A percentile compares a stretch with the other conserved stretches of the same genome.
Conservation (phyloP, 306 rosid species). For the Corylus americana region DNA sequence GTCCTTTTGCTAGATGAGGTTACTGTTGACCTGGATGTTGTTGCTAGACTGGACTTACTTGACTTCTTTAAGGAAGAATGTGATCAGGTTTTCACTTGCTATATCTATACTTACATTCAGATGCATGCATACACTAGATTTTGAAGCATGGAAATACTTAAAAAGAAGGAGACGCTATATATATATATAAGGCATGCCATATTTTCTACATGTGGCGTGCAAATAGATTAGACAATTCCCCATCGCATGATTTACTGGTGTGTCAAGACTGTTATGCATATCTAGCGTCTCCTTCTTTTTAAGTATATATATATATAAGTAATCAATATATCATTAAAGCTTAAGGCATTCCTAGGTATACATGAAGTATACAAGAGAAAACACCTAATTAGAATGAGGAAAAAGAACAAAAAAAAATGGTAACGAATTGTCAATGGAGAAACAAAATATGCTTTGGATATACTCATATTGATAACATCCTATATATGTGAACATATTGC, state of each 20-base stretch:
- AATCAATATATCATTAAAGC: too few species aligned
- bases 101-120: constrained; percentile 9
- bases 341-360: too few species aligned
- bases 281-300: background rate
- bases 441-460: background rate
- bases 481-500: background rate
- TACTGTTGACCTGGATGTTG: constrained; percentile 95
- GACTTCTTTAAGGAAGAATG: constrained; percentile 93
- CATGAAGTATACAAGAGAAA: too few species aligned
- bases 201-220: background rate
- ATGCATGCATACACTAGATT: constrained; percentile 19
- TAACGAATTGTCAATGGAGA: too few species aligned
- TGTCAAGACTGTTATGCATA: background rate
- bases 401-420: too few species aligned
- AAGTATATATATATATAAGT: too few species aligned
- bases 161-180: background rate
- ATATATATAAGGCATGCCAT: background rate
- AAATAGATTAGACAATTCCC: background rate
- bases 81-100: constrained; percentile 68
- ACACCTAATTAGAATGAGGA: too few species aligned
- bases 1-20: constrained; percentile 95
- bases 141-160: constrained; percentile 16
- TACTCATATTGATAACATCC: background rate
- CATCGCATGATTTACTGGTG: background rate
- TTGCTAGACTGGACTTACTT: constrained; percentile 85